A percentile compares a stretch with the other conserved stretches of the same genome.
phyloP scores from a whole-genome alignment of 805 yeast species.

The Scheffersomyces lignosus region DNA sequence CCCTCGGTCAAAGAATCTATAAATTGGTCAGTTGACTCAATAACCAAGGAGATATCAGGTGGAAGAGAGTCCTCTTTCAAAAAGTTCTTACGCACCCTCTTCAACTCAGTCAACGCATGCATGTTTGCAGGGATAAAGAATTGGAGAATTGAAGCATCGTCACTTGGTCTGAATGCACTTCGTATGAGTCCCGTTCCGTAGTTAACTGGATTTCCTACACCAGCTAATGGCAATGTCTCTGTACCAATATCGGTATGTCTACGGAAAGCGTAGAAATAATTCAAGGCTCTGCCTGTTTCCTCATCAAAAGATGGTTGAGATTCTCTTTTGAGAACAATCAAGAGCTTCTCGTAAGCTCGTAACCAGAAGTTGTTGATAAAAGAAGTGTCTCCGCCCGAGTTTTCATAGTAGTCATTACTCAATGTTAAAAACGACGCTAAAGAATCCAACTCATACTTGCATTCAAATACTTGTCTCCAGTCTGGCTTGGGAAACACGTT shows the following conservation, averaged over 20 bases:
- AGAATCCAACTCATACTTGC: constrained; percentile 87
- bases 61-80: constrained; percentile 13
- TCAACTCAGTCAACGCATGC: constrained; percentile 65
- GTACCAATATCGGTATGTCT: constrained; percentile 73
- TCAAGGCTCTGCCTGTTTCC: constrained; percentile 46
- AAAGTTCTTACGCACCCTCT: constrained; percentile 25
- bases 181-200: constrained; percentile 69
- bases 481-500: constrained; percentile 68
- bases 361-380: constrained; percentile 56
- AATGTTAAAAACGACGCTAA: constrained; percentile 78
- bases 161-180: constrained; percentile 86
- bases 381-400: constrained; percentile 48
- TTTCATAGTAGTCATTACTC: constrained; percentile 65
- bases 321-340: constrained; percentile 59
- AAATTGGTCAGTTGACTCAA: constrained; percentile 28
- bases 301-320: constrained; percentile 58
- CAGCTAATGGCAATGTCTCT: constrained; percentile 77
- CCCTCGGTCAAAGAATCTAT: constrained; percentile 51
- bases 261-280: constrained; percentile 65
- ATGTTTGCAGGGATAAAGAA: constrained; percentile 86
- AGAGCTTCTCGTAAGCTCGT: constrained; percentile 51
- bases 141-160: constrained; percentile 80
- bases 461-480: constrained; percentile 76
- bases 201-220: constrained; percentile 83
- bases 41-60: constrained; percentile 14